These are phyloP conservation scores for Russula dissimulans DNA, from an alignment of 768 basidiomycete genomes.

Conservation along the genomic window DNA sequence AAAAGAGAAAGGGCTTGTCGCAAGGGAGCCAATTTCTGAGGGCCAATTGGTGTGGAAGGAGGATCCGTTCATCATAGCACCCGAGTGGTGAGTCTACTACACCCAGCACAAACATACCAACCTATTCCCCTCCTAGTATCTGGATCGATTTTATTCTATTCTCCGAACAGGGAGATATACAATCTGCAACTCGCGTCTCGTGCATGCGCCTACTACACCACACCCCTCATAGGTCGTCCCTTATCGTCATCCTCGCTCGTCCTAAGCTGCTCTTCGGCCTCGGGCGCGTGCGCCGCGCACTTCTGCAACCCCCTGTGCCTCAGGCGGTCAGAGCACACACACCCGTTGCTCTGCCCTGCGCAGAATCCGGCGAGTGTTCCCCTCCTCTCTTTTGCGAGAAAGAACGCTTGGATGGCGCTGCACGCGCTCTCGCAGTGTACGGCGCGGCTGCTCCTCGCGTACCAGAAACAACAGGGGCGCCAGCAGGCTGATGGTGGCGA, in stretches of 20 bases:
- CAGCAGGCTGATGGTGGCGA: conserved; percentile 11
- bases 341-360: conserved; percentile 63
- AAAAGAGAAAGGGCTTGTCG: conserved; percentile 81
- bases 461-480: conserved; percentile 29
- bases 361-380: conserved; percentile 63
- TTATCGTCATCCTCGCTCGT: conserved; percentile 27
- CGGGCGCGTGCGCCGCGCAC: conserved; percentile 41
- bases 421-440: conserved; percentile 65
- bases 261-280: conserved; percentile 7
- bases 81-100: conserved; percentile 55
- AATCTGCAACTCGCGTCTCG: conserved; percentile 49
- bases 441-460: conserved; percentile 51
- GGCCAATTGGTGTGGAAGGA: conserved; percentile 82
- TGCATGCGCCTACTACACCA: conserved; percentile 70
- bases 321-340: conserved; percentile 49
- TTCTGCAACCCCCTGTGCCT: conserved; percentile 81
- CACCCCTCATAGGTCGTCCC: conserved; percentile 40
- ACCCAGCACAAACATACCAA: background rate
- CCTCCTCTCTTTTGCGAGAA: conserved; percentile 50
- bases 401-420: conserved; percentile 63
- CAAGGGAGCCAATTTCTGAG: conserved; percentile 51
- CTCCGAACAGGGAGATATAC: conserved; percentile 57
- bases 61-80: conserved; percentile 70
- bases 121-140: no score
- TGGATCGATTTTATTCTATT: background rate